Evolutionary conservation across 2,329 filamentous ascomycete genomes (phyloP), one percentile per base, ranked within the genome.

Genomic region (Calonectria fujianensis): DNA sequence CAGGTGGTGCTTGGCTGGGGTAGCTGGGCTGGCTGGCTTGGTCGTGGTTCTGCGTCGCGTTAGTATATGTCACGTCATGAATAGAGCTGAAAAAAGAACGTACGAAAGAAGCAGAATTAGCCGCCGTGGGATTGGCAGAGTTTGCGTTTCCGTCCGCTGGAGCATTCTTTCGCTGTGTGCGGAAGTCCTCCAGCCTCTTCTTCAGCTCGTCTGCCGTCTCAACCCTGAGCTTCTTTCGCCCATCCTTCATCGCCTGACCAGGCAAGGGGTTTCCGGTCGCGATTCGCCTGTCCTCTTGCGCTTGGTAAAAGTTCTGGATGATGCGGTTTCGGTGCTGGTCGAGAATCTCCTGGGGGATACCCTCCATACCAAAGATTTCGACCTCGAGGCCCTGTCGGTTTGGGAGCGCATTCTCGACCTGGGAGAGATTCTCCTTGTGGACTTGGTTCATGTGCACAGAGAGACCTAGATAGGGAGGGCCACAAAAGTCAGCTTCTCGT

Each of bases 341-440:
- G 73, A 95, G 88, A 76, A 97, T 91, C 73, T 98, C 95, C 73
- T 95, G 94, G 3, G 97, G 97, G 48, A 98, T 95, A 82, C 97
- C 97, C 85, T 98, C 96, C 95, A 98, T 98, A 82, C 96, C 97
- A 84, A 98, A 99, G 82, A 99, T 98, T 86, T 99, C 97, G 74
- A 98, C 92, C 74, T 98, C 95, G 74, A 98, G 92, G 74, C 94
- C 94, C 77, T 95, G 92, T 76, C 97, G 93, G 82, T 96, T 96
- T 0, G 94, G 93, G 4, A 98, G 90, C 65, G 97, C 96, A 89
- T 98, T 98, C 81, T 98, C 96, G 82, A 99, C 96, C 57, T 93
- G 92, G 27, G 91, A 92, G 65, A 98, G 90, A 37, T 93, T 94
- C 85, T 98, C 96, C 85, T 99, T 99, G 89, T 99, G 97, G 63